phyloP scores from a whole-genome alignment of 768 basidiomycete genomes.

The Tricholoma terreum region DNA sequence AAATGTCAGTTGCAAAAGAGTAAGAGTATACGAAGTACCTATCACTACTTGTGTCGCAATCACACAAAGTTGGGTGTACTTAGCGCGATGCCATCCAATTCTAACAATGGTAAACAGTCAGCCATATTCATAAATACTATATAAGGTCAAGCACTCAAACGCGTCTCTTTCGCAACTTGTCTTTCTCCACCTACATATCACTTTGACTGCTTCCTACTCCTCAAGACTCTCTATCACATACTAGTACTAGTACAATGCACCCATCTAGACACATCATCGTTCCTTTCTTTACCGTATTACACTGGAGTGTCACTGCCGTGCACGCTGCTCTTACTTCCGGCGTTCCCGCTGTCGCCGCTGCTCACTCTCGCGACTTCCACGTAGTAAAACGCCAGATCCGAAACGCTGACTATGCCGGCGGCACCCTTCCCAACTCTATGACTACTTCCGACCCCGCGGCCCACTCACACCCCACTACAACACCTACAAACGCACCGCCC shows the following conservation, averaged over 20 bases:
- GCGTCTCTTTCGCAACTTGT: not conserved
- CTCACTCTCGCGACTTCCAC: not conserved
- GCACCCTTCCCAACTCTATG: not conserved
- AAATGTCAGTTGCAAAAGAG: too few relatives aligned
- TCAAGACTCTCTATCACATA: not conserved
- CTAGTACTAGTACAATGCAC: constrained; percentile 3
- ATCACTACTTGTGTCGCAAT: too few relatives aligned
- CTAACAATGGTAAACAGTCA: not conserved
- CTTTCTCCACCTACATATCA: not conserved
- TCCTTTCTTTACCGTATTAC: constrained; percentile 9
- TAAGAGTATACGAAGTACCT: too few relatives aligned
- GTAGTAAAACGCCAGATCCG: constrained; percentile 7
- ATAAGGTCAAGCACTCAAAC: not conserved
- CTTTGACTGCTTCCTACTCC: not conserved
- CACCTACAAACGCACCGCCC: not conserved
- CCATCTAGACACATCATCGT: constrained; percentile 9
- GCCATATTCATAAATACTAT: not conserved
- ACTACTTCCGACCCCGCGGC: not conserved
- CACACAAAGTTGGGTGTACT: too few relatives aligned
- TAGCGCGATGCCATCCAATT: too few relatives aligned
- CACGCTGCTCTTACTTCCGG: constrained; percentile 2
- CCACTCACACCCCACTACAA: not conserved
- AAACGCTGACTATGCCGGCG: constrained; percentile 13
- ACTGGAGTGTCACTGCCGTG: constrained; percentile 9
- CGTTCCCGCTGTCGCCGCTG: not conserved